Evolutionary conservation across 257 asterid genomes (phyloP), one percentile per base, ranked within the genome.

Genomic region (Penstemon barbatus): DNA sequence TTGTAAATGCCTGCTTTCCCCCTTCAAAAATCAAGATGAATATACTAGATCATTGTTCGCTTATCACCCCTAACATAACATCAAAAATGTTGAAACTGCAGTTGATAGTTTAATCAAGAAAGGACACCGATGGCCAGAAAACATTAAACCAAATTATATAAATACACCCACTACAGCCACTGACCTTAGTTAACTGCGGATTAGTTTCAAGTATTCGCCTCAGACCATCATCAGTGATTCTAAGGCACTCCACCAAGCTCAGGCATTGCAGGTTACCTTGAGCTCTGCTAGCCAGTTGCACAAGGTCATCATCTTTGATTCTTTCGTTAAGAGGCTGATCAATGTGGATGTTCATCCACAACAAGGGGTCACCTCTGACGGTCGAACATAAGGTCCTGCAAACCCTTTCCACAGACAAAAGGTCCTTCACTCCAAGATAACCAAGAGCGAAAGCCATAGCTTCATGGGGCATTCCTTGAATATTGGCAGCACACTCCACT

Each of bases 321-420:
- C 71, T 85, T 25, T 25, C 33, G 33, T 25, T 25, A 25, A 25
- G 33, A 41, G 97, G 90, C 70, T 74, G 77, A 50, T 81, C 92
- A 18, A 93, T 83, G 79, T 81, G 94, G 68, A 93, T 78, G 44
- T 63, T 78, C 83, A 65, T 84, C 98, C 98, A 90, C 66, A 93
- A 62, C 66, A 75, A 71, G 13, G 89, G 82, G 71, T 86, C 97
- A 53, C 41, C 78, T 64, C 70, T 82, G 12, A 90, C 85, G 6
- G 81, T 65, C 48, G 76, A 68, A 61, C 70, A 66, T 61, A 90
- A 68, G 15, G 90, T 84, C 70, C 74, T 84, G 71, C 92, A 90
- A 57, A 88, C 97, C 75, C 78, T 84, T 66, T 81, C 94, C 60
- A 86, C 86, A 0, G 85, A 80, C 49, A 93, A 77, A 80, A 93